Evolutionary conservation across 768 basidiomycete genomes (phyloP).

Genomic region (Boletus barrowsii): DNA sequence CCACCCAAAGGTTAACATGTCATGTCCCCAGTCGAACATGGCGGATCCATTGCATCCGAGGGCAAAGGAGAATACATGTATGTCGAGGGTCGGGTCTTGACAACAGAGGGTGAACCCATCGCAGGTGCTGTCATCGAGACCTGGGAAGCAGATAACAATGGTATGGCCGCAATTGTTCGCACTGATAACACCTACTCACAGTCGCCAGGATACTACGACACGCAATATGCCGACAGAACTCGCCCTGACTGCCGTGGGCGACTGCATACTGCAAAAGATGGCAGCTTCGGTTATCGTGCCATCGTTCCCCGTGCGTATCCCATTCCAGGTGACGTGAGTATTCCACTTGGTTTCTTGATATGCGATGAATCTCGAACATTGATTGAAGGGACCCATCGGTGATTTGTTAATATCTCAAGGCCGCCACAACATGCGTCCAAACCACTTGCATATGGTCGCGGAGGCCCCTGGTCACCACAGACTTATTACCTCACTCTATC

Average conservation of each 20-base stretch:
- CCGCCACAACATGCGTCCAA: constrained; percentile 77
- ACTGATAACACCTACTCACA: constrained; percentile 4
- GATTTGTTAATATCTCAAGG: constrained; percentile 51
- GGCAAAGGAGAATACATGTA: constrained; percentile 85
- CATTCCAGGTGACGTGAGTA: constrained; percentile 66
- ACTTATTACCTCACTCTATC: constrained; percentile 72
- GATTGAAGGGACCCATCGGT: constrained; percentile 64
- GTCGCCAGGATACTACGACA: constrained; percentile 34
- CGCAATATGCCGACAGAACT: constrained; percentile 52
- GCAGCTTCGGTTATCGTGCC: constrained; percentile 67
- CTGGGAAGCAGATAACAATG: constrained; percentile 76
- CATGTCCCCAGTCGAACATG: constrained; percentile 48
- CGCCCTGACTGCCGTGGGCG: constrained; percentile 74
- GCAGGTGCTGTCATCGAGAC: constrained; percentile 68
- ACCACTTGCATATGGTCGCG: constrained; percentile 74
- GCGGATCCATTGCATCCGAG: constrained; percentile 81
- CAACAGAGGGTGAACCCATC: constrained; percentile 61
- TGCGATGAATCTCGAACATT: constrained; percentile 7
- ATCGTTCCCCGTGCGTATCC: constrained; percentile 68
- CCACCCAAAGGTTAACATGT: not conserved
- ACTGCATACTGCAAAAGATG: constrained; percentile 55
- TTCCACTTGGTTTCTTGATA: constrained; percentile 4
- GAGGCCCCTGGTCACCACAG: constrained; percentile 70
- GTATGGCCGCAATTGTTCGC: constrained; percentile 35
- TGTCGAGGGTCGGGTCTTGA: constrained; percentile 66